Percentiles rank a stretch among this genome's conserved stretches.
Conservation (phyloP, 1,139 yeast genomes). For the Geotrichum bryndzae region DNA sequence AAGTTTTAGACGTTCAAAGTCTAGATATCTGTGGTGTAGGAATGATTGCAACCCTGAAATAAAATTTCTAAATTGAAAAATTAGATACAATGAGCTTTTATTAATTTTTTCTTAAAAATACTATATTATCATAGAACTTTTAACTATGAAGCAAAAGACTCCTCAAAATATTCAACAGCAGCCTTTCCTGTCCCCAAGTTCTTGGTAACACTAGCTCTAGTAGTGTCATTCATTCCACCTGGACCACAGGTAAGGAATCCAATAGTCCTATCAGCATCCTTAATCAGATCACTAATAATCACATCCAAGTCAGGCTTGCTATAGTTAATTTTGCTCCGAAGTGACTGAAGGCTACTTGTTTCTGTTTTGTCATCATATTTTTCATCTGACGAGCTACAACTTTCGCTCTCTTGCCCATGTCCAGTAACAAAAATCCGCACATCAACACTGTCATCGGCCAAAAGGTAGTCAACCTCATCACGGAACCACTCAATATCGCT, state of each 20-base stretch:
- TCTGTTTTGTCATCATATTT: not conserved
- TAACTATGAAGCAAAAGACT: slow-evolving; percentile 39
- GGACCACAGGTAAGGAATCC: slow-evolving; percentile 44
- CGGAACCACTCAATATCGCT: slow-evolving; percentile 46
- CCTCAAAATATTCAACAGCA: slow-evolving; percentile 40
- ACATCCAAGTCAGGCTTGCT: slow-evolving; percentile 37
- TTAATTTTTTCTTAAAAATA: too few relatives aligned
- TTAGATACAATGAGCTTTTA: too few relatives aligned
- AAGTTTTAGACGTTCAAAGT: too few relatives aligned
- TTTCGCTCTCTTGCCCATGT: not conserved
- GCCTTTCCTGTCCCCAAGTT: slow-evolving; percentile 26
- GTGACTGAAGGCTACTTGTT: not conserved
- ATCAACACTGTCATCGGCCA: slow-evolving; percentile 30
- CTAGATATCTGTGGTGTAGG: too few relatives aligned
- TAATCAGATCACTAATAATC: slow-evolving; percentile 38
- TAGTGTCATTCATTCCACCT: slow-evolving; percentile 36
- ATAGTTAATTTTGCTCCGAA: not conserved
- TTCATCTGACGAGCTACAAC: not conserved
- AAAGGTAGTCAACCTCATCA: slow-evolving; percentile 42
- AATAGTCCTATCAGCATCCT: slow-evolving; percentile 32
- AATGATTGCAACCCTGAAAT: too few relatives aligned
- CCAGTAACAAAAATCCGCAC: slow-evolving; percentile 32
- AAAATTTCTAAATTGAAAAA: too few relatives aligned
- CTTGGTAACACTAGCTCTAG: slow-evolving; percentile 34
- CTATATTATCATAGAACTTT: too few relatives aligned